Evolutionary conservation across 257 asterid genomes (phyloP).

Genomic region (Vinca minor): DNA sequence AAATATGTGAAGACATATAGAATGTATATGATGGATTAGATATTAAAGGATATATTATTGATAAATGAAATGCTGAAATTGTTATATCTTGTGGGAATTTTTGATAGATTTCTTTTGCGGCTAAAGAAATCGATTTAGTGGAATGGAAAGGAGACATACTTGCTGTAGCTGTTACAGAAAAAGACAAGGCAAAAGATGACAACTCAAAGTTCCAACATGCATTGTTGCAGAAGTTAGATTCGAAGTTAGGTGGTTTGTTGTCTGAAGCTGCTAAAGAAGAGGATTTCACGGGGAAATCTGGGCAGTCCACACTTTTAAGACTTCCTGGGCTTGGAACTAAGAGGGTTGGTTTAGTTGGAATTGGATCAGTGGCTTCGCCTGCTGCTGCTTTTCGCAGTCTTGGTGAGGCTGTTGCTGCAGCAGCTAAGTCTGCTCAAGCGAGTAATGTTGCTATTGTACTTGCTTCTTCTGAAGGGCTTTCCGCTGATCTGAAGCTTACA

Average conservation of each 20-base stretch:
- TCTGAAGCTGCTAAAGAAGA: constrained; percentile 78
- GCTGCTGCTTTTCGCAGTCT: constrained; percentile 56
- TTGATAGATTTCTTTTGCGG: constrained; percentile 64
- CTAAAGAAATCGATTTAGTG: constrained; percentile 72
- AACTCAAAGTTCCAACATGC: constrained; percentile 60
- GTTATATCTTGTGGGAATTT: constrained; percentile 9
- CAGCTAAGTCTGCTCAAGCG: constrained; percentile 75
- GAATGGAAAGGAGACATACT: constrained; percentile 99
- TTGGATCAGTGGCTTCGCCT: constrained; percentile 56
- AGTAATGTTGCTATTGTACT: constrained; percentile 67
- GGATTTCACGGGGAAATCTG: constrained; percentile 82
- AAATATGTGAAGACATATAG: no score
- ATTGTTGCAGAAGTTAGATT: constrained; percentile 65
- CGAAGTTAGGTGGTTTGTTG: constrained; percentile 60
- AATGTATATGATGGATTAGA: no score
- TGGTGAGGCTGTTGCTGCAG: constrained; percentile 88
- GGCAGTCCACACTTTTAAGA: constrained; percentile 76
- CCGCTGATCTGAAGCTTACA: constrained; percentile 50
- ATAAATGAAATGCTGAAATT: constrained; percentile 11
- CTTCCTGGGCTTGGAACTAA: constrained; percentile 72
- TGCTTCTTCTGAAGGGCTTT: constrained; percentile 59
- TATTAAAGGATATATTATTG: no score
- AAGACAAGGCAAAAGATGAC: constrained; percentile 72
- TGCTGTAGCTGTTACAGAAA: constrained; percentile 80
- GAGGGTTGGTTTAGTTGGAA: constrained; percentile 73